These are phyloP conservation scores for Oryza glumipatula DNA, from an alignment of 176 grass and related monocot genomes.

Conservation along the genomic window DNA sequence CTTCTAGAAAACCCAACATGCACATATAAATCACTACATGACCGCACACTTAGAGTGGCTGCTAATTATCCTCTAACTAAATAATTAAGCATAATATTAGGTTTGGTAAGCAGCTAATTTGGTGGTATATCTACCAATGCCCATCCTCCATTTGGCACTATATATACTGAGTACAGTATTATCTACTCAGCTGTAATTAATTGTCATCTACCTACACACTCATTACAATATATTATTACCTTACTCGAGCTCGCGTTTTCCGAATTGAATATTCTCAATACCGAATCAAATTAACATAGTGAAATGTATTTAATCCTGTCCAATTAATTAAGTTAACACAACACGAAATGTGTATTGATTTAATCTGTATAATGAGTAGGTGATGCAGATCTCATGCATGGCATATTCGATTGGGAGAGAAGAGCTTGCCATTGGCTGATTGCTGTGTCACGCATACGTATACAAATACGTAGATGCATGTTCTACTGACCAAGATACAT, in stretches of 20 bases:
- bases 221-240: background rate
- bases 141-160: background rate
- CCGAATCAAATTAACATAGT: background rate
- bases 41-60: background rate
- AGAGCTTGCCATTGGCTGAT: background rate
- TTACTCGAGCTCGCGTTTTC: background rate
- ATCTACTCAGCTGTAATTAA: background rate
- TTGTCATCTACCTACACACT: background rate
- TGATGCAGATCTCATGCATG: background rate
- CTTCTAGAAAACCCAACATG: constrained; percentile 31
- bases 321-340: background rate
- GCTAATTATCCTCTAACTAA: background rate
- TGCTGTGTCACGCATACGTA: background rate
- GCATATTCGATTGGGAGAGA: background rate
- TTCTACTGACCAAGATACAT: background rate
- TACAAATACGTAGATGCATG: background rate
- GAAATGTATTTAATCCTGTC: background rate
- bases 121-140: constrained; percentile 10
- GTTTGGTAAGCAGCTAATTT: background rate
- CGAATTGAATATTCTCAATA: background rate
- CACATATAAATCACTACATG: background rate
- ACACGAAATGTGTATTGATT: no score
- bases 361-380: background rate
- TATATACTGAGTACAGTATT: background rate
- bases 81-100: background rate